phyloP scores from a whole-genome alignment of 2,329 filamentous ascomycete genomes.

The Aureobasidium sp. region DNA sequence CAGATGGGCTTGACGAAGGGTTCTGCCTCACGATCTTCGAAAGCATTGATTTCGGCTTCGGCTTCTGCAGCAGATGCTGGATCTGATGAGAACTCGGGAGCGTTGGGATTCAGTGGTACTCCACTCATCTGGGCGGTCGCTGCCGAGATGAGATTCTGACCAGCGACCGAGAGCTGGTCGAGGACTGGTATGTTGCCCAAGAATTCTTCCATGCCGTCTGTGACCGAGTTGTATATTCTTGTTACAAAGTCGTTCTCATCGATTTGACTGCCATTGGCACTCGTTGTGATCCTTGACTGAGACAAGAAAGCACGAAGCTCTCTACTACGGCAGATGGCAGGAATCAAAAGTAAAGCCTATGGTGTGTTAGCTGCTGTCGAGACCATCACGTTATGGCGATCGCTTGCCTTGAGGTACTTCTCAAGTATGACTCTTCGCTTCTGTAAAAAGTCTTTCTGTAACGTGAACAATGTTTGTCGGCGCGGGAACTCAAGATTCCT shows the following conservation, averaged over 20 bases:
- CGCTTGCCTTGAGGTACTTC: constrained; percentile 57
- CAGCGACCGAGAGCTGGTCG: constrained; percentile 86
- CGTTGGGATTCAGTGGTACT: constrained; percentile 34
- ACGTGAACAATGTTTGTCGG: constrained; percentile 87
- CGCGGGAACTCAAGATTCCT: constrained; percentile 86
- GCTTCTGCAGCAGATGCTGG: constrained; percentile 59
- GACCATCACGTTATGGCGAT: not conserved
- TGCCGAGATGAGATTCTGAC: constrained; percentile 81
- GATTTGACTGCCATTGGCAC: constrained; percentile 58
- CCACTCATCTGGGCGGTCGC: constrained; percentile 48
- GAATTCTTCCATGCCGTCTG: constrained; percentile 97
- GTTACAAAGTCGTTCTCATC: constrained; percentile 72
- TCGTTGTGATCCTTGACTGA: constrained; percentile 66
- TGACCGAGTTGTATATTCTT: constrained; percentile 90
- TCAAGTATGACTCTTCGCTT: constrained; percentile 80
- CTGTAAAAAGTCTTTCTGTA: constrained; percentile 91
- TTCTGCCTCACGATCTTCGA: constrained; percentile 80
- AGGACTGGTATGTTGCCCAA: constrained; percentile 91
- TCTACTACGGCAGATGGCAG: constrained; percentile 88
- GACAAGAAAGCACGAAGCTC: constrained; percentile 90
- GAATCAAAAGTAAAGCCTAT: constrained; percentile 61
- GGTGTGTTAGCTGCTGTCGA: not conserved
- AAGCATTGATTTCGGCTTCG: constrained; percentile 87
- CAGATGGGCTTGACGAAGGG: constrained; percentile 98
- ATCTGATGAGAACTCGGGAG: constrained; percentile 26